A percentile compares a stretch with the other conserved stretches of the same genome.
phyloP scores from a whole-genome alignment of 2,329 filamentous ascomycete species.

The Nothomitra cinnamomea region DNA sequence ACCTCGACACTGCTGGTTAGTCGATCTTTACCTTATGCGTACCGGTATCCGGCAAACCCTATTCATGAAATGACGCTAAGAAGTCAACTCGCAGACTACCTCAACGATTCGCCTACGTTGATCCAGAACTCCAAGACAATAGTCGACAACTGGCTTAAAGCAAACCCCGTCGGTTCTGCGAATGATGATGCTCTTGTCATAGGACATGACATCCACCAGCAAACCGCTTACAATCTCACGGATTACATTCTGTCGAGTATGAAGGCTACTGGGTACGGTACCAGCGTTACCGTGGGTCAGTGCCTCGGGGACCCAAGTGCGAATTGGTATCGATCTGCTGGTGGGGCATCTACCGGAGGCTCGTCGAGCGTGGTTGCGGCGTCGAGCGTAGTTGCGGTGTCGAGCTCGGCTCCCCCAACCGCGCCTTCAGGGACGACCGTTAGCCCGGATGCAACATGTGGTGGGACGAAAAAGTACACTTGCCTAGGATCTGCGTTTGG shows the following conservation, averaged over 20 bases:
- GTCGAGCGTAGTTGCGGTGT: constrained; percentile 5
- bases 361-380: background rate
- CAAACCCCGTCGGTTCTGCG: constrained; percentile 18
- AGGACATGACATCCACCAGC: constrained; percentile 37
- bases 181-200: constrained; percentile 26
- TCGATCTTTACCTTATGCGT: background rate
- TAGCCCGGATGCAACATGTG: background rate
- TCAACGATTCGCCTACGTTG: constrained; percentile 29
- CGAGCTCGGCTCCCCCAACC: too few relatives aligned
- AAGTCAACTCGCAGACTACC: constrained; percentile 28
- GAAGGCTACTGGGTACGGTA: constrained; percentile 11
- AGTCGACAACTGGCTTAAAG: constrained; percentile 22
- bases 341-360: background rate
- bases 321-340: constrained; percentile 30
- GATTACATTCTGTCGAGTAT: constrained; percentile 22
- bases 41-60: background rate
- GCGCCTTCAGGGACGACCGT: too few relatives aligned
- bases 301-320: constrained; percentile 35
- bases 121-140: constrained; percentile 36
- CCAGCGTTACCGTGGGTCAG: constrained; percentile 36
- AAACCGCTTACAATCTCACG: constrained; percentile 31
- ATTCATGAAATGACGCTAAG: background rate
- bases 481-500: background rate
- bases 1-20: constrained; percentile 38
- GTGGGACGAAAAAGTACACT: background rate